Percentiles rank a stretch among this genome's conserved stretches.
Conservation (phyloP, 257 asterid species). For the Solanum sejunctum region DNA sequence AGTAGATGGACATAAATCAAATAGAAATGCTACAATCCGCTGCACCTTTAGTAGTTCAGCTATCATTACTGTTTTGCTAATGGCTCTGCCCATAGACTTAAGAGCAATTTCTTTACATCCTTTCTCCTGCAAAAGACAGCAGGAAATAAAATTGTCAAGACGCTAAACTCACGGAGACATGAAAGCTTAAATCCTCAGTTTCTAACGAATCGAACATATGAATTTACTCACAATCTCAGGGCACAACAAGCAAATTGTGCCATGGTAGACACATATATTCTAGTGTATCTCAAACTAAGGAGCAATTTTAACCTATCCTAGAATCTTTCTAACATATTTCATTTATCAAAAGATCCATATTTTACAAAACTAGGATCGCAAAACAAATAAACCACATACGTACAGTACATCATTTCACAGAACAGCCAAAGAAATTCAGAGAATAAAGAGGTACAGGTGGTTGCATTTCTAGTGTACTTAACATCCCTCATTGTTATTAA, state of each 20-base stretch:
- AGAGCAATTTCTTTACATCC: slow-evolving; percentile 48
- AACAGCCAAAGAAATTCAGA: neutral
- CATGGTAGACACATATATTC: neutral
- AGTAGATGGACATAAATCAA: neutral
- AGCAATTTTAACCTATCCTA: neutral
- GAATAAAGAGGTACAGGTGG: neutral
- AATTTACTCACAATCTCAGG: neutral
- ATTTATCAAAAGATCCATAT: neutral
- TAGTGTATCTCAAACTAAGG: neutral
- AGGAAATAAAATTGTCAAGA: neutral
- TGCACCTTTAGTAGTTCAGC: slow-evolving; percentile 64
- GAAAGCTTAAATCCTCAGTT: neutral
- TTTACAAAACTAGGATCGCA: neutral
- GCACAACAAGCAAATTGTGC: neutral
- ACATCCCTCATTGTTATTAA: neutral
- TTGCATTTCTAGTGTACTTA: neutral
- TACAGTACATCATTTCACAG: neutral
- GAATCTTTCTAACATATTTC: neutral
- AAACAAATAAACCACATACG: neutral
- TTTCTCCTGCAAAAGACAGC: slow-evolving; percentile 36
- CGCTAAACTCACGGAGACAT: neutral
- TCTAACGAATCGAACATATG: neutral
- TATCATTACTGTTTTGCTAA: slow-evolving; percentile 56
- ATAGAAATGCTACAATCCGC: neutral
- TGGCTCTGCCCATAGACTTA: slow-evolving; percentile 81